Percentiles rank a stretch among this genome's conserved stretches.
Evolutionary conservation across 2,329 filamentous ascomycete species (phyloP).

Genomic region (Daldinia sp.): DNA sequence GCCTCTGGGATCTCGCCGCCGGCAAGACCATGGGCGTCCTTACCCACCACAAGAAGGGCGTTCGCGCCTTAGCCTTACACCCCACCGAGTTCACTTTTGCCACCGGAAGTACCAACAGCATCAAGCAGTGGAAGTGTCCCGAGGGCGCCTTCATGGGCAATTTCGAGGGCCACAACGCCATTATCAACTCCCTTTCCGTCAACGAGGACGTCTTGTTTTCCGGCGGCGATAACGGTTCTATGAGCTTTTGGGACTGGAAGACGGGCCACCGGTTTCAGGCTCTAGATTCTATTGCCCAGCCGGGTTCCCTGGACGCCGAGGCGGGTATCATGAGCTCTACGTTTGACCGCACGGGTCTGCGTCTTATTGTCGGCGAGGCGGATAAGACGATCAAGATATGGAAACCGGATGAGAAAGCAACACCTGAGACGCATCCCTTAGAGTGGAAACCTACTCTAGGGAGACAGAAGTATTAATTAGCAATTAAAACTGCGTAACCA

Average conservation of each 20-base stretch:
- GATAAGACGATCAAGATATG: slow-evolving; percentile 99
- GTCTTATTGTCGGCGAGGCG: slow-evolving; percentile 92
- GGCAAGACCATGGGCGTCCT: slow-evolving; percentile 96
- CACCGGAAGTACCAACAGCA: slow-evolving; percentile 88
- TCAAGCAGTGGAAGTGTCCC: slow-evolving; percentile 99
- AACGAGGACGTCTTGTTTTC: slow-evolving; percentile 97
- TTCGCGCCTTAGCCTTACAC: slow-evolving; percentile 85
- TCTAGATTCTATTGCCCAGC: slow-evolving; percentile 91
- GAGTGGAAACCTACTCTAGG: slow-evolving; percentile 90
- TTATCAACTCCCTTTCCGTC: slow-evolving; percentile 93
- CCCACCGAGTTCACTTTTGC: slow-evolving; percentile 97
- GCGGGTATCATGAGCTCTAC: slow-evolving; percentile 94
- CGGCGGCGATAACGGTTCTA: slow-evolving; percentile 94
- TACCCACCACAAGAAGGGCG: slow-evolving; percentile 98
- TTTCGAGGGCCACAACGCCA: slow-evolving; percentile 94
- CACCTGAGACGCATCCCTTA: slow-evolving; percentile 89
- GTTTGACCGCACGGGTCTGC: slow-evolving; percentile 88
- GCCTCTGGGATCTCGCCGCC: slow-evolving; percentile 94
- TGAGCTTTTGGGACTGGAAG: slow-evolving; percentile 99
- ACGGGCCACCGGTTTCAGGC: slow-evolving; percentile 91
- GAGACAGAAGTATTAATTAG: slow-evolving; percentile 75
- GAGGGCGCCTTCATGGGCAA: slow-evolving; percentile 99
- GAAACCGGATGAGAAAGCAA: slow-evolving; percentile 93
- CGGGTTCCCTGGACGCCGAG: slow-evolving; percentile 93
- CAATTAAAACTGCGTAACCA: neutral